A percentile compares a stretch with the other conserved stretches of the same genome.
phyloP scores from a whole-genome alignment of 805 yeast species.

The Suhomyces xylopsoci region DNA sequence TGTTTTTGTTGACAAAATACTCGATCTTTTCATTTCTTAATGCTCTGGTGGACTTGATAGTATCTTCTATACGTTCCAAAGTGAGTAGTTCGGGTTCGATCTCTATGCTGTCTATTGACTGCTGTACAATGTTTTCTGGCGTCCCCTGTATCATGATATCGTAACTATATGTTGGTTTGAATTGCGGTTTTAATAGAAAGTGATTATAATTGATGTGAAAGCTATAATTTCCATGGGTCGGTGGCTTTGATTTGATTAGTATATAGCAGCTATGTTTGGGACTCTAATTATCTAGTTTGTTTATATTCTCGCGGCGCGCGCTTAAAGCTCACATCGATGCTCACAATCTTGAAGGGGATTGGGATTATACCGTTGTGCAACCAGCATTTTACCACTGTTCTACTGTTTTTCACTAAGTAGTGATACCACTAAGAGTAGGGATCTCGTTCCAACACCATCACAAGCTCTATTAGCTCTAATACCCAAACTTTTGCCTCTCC shows the following conservation, averaged over 20 bases:
- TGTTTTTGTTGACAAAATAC: constrained; percentile 3
- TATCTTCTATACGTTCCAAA: constrained; percentile 42
- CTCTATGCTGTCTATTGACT: constrained; percentile 48
- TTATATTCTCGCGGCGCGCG: neutral
- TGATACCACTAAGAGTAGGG: neutral
- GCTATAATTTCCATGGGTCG: neutral
- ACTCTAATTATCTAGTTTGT: neutral
- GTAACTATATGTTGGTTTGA: neutral
- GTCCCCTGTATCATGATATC: constrained; percentile 26
- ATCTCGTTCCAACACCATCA: neutral
- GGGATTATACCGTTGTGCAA: neutral
- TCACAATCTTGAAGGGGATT: neutral
- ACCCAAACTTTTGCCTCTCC: neutral
- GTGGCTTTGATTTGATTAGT: neutral
- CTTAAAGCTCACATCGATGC: neutral
- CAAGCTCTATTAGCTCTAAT: neutral
- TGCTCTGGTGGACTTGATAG: constrained; percentile 25
- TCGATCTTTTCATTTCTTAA: constrained; percentile 25
- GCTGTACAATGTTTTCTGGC: constrained; percentile 35
- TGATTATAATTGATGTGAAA: neutral
- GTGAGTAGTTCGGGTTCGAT: constrained; percentile 50
- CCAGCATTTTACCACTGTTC: neutral
- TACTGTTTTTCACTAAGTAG: neutral
- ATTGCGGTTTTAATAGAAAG: neutral
- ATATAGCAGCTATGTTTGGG: neutral